A percentile compares a stretch with the other conserved stretches of the same genome.
These are phyloP conservation scores for Euphorbia corollata DNA, from an alignment of 441 rosid species.

Conservation along the genomic window DNA sequence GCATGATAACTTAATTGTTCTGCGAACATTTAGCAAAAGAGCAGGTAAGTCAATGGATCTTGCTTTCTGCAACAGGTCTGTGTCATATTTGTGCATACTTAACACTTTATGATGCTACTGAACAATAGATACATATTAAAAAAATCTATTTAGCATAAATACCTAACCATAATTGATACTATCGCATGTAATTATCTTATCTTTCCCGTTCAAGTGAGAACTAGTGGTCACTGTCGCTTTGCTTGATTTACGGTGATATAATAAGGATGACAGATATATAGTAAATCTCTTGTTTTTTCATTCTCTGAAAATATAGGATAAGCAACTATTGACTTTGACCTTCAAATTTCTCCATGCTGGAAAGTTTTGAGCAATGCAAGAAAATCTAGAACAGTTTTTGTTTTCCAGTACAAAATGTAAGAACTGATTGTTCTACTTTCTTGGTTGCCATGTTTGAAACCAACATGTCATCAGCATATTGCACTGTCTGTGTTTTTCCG, in stretches of 20 bases:
- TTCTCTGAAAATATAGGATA: neutral
- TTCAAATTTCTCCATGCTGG: neutral
- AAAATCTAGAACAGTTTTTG: neutral
- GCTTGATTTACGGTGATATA: neutral
- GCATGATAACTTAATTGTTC: conserved; percentile 80
- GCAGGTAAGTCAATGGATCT: conserved; percentile 48
- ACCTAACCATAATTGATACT: neutral
- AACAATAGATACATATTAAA: neutral
- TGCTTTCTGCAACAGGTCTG: conserved; percentile 6
- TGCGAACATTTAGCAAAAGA: conserved; percentile 93
- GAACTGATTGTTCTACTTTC: neutral
- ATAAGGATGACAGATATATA: neutral
- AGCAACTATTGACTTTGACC: neutral
- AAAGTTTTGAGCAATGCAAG: neutral
- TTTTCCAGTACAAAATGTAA: neutral
- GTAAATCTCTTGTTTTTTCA: neutral
- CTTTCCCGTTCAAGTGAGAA: neutral
- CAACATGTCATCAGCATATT: neutral
- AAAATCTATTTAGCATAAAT: neutral
- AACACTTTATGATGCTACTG: neutral
- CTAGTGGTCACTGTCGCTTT: neutral
- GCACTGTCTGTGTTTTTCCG: neutral
- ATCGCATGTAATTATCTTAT: neutral
- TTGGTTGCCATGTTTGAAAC: neutral
- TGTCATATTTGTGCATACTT: neutral